These are phyloP conservation scores for Claviceps quebecensis DNA, from an alignment of 2,329 filamentous ascomycete genomes.

Conservation along the genomic window DNA sequence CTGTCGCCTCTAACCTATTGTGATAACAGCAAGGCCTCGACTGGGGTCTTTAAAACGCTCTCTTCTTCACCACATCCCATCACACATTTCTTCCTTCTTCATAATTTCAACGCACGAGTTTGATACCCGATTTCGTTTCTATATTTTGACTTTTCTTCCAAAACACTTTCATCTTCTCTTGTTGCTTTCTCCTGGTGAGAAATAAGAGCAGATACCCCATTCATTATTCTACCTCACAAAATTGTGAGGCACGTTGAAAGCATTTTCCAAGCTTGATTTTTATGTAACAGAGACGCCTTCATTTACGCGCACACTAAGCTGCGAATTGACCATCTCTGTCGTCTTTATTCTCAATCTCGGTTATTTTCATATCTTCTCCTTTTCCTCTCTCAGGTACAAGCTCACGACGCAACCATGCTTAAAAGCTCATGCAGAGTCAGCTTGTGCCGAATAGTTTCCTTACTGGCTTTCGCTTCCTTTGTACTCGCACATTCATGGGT, in stretches of 20 bases:
- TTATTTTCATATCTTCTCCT: neutral
- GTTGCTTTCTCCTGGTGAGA: conserved; percentile 3
- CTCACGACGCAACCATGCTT: neutral
- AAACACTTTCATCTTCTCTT: neutral
- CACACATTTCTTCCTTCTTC: neutral
- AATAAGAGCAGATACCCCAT: neutral
- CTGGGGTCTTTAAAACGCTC: neutral
- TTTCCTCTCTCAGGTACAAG: conserved; percentile 5
- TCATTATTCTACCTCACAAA: neutral
- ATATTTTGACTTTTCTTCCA: neutral
- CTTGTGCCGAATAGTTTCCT: conserved; percentile 8
- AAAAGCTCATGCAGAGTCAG: neutral
- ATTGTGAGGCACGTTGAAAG: neutral
- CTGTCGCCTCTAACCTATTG: neutral
- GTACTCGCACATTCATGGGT: conserved; percentile 63
- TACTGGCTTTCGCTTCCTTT: conserved; percentile 17
- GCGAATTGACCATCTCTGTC: neutral
- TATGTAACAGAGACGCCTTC: too few relatives aligned
- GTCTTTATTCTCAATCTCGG: neutral
- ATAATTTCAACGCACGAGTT: neutral
- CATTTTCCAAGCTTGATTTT: too few relatives aligned
- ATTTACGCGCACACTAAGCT: neutral
- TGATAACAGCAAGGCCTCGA: neutral
- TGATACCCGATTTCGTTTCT: neutral
- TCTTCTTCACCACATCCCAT: neutral